Evolutionary conservation across 83 land plant species (phyloP).

Genomic region (Thuja plicata): DNA sequence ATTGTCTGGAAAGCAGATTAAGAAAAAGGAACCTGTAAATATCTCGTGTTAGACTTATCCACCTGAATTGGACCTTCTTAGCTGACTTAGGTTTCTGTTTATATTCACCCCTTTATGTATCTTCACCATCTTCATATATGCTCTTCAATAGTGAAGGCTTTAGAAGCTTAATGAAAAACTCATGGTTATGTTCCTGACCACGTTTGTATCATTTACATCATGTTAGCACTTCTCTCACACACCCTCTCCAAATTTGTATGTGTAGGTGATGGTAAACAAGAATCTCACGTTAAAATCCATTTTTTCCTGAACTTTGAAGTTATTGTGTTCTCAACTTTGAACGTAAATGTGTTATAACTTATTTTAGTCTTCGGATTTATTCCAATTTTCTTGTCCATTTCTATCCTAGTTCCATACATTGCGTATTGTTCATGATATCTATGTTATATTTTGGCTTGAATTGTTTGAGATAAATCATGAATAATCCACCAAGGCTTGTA

Average conservation of each 20-base stretch:
- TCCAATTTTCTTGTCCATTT: neutral
- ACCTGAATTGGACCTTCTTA: neutral
- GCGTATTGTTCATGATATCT: neutral
- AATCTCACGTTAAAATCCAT: neutral
- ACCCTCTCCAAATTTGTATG: neutral
- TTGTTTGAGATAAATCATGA: neutral
- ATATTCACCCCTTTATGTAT: neutral
- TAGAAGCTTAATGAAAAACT: neutral
- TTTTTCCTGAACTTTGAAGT: neutral
- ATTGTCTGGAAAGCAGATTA: neutral
- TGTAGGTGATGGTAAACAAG: neutral
- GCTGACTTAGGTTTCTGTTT: neutral
- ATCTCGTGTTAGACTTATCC: neutral
- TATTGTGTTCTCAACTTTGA: neutral
- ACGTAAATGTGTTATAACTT: neutral
- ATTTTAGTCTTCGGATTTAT: neutral
- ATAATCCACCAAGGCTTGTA: neutral
- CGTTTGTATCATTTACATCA: neutral
- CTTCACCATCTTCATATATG: neutral
- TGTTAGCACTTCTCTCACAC: neutral
- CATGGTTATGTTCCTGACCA: neutral
- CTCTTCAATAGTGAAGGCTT: neutral
- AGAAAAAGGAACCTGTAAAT: neutral
- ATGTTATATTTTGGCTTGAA: neutral
- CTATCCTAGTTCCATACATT: neutral